A percentile compares a stretch with the other conserved stretches of the same genome.
phyloP scores from a whole-genome alignment of 495 filamentous ascomycete species.

The Tuber melanosporum region DNA sequence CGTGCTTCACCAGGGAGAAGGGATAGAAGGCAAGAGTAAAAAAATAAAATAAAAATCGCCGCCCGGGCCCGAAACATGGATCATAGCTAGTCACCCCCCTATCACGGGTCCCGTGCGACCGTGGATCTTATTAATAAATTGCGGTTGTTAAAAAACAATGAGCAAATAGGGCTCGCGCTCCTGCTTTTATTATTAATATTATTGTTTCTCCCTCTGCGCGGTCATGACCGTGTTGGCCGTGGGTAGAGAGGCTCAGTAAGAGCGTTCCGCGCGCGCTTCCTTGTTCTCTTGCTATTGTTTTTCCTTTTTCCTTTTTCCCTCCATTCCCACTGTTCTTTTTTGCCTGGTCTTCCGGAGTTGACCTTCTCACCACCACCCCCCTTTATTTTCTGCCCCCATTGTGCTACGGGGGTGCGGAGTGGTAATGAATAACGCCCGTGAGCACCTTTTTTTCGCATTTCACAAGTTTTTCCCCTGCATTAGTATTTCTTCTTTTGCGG shows the following conservation, averaged over 20 bases:
- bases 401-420: neutral
- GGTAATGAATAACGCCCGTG: neutral
- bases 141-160: neutral
- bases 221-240: neutral
- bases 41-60: slow-evolving; percentile 21
- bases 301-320: slow-evolving; percentile 10
- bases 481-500: neutral
- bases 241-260: neutral
- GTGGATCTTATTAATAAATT: slow-evolving; percentile 24
- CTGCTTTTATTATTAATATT: neutral
- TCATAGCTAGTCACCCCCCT: slow-evolving; percentile 33
- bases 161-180: neutral
- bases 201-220: neutral
- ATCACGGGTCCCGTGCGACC: slow-evolving; percentile 27
- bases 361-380: neutral
- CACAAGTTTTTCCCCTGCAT: neutral
- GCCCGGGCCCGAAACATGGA: slow-evolving; percentile 30
- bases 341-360: neutral
- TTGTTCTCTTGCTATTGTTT: slow-evolving; percentile 11
- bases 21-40: neutral
- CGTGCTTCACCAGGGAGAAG: slow-evolving; percentile 20
- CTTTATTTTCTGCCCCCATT: slow-evolving; percentile 1
- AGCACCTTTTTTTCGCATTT: slow-evolving; percentile 1
- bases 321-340: slow-evolving; percentile 1
- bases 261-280: neutral